Base-by-base conservation (phyloP, 495 filamentous ascomycete species). In the Podospora anserina region DNA sequence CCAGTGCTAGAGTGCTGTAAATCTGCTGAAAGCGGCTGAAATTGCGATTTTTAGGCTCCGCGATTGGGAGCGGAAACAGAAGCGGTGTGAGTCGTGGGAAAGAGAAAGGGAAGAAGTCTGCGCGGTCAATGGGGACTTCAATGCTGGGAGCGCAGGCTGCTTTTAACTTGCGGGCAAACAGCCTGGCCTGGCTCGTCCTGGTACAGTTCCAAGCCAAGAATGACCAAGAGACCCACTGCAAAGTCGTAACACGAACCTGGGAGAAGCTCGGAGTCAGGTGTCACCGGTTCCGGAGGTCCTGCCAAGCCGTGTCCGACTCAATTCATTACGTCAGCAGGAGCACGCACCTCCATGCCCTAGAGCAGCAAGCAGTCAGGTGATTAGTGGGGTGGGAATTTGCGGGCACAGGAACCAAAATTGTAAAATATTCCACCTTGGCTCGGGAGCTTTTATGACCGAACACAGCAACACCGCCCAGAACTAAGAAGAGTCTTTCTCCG, bases 401-500 rank as follows among this genome's bases (percentile, higher is more conserved):
- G 72, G 71, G 73, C 70, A 77, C 72, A 56, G 23, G 23, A 23
- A 64, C 53, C 69, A 67, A 70, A 78, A 70, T 71, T 71, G 65
- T 54, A 73, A 77, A 76, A 78, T 78, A 76, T 75, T 77, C 72
- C 64, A 32, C 60, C 49, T 55, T 61, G 63, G n/a, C 13, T 65
- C 56, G 7, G 55, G 64, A 68, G 61, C 71, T 72, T 70, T 28
- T 26, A 20, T 70, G 61, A 19, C 44, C 65, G 55, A 61, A 66
- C 71, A 32, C 61, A 64, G 66, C 70, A 74, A 32, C 70, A 66
- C 68, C 60, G 57, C 61, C 72, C 75, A 78, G 82, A 81, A 83
- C 81, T 80, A 79, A 49, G 82, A 85, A 84, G 82, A 80, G 80
- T 85, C 82, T 84, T 83, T 85, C 82, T 84, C 82, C 82, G 82